Conservation (phyloP, 768 basidiomycete genomes). For the Boletellus ananas region DNA sequence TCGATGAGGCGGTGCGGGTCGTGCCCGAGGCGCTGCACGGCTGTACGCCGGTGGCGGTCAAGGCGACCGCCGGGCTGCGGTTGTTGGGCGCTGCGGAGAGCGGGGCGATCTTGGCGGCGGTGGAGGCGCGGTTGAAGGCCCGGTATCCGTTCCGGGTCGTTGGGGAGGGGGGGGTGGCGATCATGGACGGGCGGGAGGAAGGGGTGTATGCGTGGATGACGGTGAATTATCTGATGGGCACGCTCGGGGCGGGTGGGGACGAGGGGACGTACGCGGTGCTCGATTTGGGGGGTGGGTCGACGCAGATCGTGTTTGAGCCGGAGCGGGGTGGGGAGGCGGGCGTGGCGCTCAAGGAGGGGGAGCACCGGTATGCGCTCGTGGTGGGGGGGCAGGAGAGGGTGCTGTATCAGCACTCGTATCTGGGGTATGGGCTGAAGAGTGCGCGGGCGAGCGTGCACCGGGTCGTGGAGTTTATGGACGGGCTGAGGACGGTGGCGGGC, state of each 20-base stretch:
- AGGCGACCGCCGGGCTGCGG: constrained; percentile 88
- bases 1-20: constrained; percentile 72
- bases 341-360: constrained; percentile 65
- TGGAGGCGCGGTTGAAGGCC: constrained; percentile 52
- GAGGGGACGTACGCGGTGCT: constrained; percentile 81
- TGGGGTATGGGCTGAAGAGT: constrained; percentile 93
- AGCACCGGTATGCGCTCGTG: constrained; percentile 83
- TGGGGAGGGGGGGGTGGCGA: constrained; percentile 63
- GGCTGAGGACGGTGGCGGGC: constrained; percentile 32
- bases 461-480: constrained; percentile 82
- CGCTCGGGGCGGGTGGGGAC: constrained; percentile 46
- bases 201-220: constrained; percentile 99
- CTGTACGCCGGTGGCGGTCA: constrained; percentile 88
- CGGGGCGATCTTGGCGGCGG: constrained; percentile 70
- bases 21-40: constrained; percentile 59
- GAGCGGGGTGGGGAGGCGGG: constrained; percentile 42
- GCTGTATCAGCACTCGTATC: constrained; percentile 95
- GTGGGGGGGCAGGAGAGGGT: constrained; percentile 71
- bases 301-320: constrained; percentile 97
- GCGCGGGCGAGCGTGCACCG: constrained; percentile 82
- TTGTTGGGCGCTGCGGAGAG: constrained; percentile 61
- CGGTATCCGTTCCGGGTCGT: constrained; percentile 67
- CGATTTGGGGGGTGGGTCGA: constrained; percentile 95
- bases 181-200: constrained; percentile 96
- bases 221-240: constrained; percentile 84